These are phyloP conservation scores for Brassica nigra DNA, from an alignment of 345 rosid genomes.

Conservation along the genomic window DNA sequence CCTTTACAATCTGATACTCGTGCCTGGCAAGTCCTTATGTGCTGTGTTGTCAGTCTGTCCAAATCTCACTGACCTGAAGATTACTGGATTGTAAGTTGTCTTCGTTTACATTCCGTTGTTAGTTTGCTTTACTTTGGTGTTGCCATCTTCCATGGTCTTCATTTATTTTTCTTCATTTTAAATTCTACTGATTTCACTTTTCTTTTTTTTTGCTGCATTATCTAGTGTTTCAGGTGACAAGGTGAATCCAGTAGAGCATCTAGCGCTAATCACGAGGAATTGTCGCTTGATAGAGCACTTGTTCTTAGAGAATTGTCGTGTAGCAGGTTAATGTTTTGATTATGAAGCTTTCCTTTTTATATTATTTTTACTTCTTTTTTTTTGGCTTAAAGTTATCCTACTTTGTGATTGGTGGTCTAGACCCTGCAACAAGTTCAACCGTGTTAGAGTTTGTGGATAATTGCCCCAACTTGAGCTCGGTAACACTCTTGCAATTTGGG, in stretches of 20 bases:
- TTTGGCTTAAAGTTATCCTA: slow-evolving; percentile 35
- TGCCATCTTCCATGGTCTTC: slow-evolving; percentile 2
- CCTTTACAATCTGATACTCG: slow-evolving; percentile 66
- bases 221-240: slow-evolving; percentile 36
- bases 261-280: slow-evolving; percentile 58
- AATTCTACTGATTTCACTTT: not conserved
- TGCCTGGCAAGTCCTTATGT: slow-evolving; percentile 60
- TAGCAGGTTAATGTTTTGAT: slow-evolving; percentile 49
- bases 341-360: slow-evolving; percentile 16
- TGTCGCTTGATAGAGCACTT: slow-evolving; percentile 76
- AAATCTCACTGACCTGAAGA: slow-evolving; percentile 75
- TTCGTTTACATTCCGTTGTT: not conserved
- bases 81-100: slow-evolving; percentile 81
- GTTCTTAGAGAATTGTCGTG: slow-evolving; percentile 56
- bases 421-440: slow-evolving; percentile 58
- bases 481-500: slow-evolving; percentile 74
- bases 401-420: slow-evolving; percentile 63
- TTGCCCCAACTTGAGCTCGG: slow-evolving; percentile 67
- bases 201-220: not conserved
- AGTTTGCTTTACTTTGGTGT: slow-evolving; percentile 4
- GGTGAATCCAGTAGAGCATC: slow-evolving; percentile 62
- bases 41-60: slow-evolving; percentile 67
- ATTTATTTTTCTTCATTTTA: not conserved
- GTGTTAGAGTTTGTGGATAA: slow-evolving; percentile 63
- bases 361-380: not conserved